These are phyloP conservation scores for Aspergillus heteromorphus DNA, from an alignment of 495 filamentous ascomycete species.

Conservation along the genomic window DNA sequence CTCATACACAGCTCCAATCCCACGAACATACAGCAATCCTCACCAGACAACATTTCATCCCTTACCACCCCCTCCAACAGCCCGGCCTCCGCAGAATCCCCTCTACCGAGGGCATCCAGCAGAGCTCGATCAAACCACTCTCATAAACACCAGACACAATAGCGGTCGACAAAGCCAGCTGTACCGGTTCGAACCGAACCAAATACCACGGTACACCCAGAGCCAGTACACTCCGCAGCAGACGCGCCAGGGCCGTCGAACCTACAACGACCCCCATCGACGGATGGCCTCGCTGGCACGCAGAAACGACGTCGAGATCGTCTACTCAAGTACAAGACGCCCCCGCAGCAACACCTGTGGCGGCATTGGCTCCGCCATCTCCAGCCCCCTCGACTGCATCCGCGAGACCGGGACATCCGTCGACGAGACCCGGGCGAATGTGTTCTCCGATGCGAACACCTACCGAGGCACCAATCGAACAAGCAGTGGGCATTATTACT, in stretches of 20 bases:
- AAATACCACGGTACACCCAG: slow-evolving; percentile 25
- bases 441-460: slow-evolving; percentile 23
- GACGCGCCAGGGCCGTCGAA: slow-evolving; percentile 13
- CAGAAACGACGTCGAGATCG: slow-evolving; percentile 30
- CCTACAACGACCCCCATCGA: slow-evolving; percentile 3
- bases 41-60: slow-evolving; percentile 24
- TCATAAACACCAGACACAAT: slow-evolving; percentile 8
- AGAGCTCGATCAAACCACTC: slow-evolving; percentile 5
- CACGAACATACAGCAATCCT: slow-evolving; percentile 5
- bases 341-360: slow-evolving; percentile 34
- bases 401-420: slow-evolving; percentile 28
- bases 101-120: slow-evolving; percentile 11
- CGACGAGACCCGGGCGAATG: slow-evolving; percentile 20
- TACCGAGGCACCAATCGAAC: slow-evolving; percentile 36
- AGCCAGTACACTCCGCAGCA: slow-evolving; percentile 23
- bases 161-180: slow-evolving; percentile 16
- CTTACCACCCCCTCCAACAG: slow-evolving; percentile 24
- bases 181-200: slow-evolving; percentile 26
- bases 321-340: slow-evolving; percentile 34
- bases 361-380: slow-evolving; percentile 10
- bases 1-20: slow-evolving; percentile 22
- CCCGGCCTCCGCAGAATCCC: not conserved
- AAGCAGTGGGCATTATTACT: slow-evolving; percentile 23
- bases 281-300: slow-evolving; percentile 18
- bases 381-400: slow-evolving; percentile 30